Evolutionary conservation across 345 rosid genomes (phyloP).

Genomic region (Eucalyptus cladocalyx): DNA sequence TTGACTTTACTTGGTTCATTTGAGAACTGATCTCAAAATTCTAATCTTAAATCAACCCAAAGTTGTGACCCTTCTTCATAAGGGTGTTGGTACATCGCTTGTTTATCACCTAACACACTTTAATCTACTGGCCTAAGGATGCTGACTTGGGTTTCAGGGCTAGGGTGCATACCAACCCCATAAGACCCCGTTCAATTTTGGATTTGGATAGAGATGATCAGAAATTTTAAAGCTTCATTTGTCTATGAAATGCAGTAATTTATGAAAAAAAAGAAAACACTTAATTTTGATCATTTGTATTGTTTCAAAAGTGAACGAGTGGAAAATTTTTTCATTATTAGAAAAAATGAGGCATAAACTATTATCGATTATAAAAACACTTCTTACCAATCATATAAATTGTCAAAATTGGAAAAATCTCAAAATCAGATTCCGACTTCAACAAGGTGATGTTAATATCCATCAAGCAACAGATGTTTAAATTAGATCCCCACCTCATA

Average conservation of each 20-base stretch:
- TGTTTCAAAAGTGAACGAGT: neutral
- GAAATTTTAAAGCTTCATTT: neutral
- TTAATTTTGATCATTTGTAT: neutral
- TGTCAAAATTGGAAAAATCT: neutral
- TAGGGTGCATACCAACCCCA: neutral
- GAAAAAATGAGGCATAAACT: neutral
- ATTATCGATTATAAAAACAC: neutral
- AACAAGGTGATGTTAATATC: neutral
- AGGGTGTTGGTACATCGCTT: too few species aligned
- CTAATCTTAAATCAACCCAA: neutral
- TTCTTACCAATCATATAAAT: fast-evolving
- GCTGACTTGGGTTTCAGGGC: neutral
- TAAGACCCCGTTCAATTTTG: neutral
- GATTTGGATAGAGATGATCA: neutral
- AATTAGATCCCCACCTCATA: neutral
- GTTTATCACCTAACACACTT: neutral
- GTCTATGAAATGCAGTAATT: neutral
- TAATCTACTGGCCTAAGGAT: neutral
- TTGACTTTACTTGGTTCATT: neutral
- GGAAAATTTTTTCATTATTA: neutral
- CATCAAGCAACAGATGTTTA: neutral
- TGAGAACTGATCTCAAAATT: neutral
- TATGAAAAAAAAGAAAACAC: neutral
- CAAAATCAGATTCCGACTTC: neutral
- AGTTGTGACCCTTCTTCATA: neutral